Conservation (phyloP, 495 filamentous ascomycete genomes). For the Tuber melanosporum region DNA sequence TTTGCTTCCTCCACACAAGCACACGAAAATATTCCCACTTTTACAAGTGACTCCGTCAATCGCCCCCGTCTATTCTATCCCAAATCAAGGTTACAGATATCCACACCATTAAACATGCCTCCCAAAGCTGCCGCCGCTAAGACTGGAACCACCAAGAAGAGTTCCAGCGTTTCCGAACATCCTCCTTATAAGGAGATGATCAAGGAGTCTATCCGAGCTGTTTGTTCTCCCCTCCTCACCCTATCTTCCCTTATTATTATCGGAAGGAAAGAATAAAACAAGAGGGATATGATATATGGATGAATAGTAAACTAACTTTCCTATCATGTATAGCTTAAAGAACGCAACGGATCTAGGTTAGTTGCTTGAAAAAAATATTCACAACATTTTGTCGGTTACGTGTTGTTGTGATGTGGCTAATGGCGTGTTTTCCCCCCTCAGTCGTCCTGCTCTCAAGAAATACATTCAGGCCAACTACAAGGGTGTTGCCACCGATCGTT, state of each 20-base stretch:
- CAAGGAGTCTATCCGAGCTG: conserved; percentile 61
- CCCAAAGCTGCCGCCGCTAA: conserved; percentile 49
- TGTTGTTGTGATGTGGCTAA: conserved; percentile 34
- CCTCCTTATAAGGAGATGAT: conserved; percentile 61
- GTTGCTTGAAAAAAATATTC: conserved; percentile 27
- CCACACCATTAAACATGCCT: conserved; percentile 32
- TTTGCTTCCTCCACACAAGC: conserved; percentile 18
- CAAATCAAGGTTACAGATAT: conserved; percentile 11
- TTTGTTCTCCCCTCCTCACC: conserved; percentile 48
- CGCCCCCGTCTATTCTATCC: conserved; percentile 26
- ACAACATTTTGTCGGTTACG: conserved; percentile 5
- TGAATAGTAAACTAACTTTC: conserved; percentile 34
- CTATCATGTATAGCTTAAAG: conserved; percentile 52
- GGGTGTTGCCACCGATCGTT: conserved; percentile 62
- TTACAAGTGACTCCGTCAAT: conserved; percentile 4
- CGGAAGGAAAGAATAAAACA: conserved; percentile 7
- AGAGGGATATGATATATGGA: conserved; percentile 18
- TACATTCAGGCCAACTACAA: conserved; percentile 96
- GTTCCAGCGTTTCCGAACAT: conserved; percentile 48
- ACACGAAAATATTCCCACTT: conserved; percentile 15
- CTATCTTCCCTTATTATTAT: conserved; percentile 31
- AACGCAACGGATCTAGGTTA: conserved; percentile 60
- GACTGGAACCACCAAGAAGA: conserved; percentile 49
- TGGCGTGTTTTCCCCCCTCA: conserved; percentile 42
- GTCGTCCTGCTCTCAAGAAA: conserved; percentile 95